Evolutionary conservation across 2,329 filamentous ascomycete genomes (phyloP), one percentile per base, ranked within the genome.

Genomic region (Monilinia aucupariae): DNA sequence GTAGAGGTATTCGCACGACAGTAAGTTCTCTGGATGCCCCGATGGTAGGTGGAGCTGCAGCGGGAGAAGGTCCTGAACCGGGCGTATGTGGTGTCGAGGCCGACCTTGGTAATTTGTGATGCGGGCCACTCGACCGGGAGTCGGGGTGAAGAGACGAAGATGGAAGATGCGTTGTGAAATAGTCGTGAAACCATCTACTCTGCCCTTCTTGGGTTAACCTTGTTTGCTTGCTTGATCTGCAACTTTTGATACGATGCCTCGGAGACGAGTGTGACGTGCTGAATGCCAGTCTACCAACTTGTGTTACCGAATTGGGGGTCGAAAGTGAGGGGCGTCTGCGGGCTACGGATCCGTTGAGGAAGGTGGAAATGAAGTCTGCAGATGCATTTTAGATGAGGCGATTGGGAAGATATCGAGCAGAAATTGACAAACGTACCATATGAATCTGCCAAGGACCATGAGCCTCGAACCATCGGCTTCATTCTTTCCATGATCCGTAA

Each of bases 161-260:
- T 5, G 94, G 93, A 1, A 99, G 83, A 75, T 97, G 91, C 10
- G 94, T 96, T 64, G 97, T 91, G 76, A 99, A 99, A 79, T 99
- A 97, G 71, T 96, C 92, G 78, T 97, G 92, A 76, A 97, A 97
- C 48, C 68, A 47, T 22, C 71, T 70, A 27, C 45, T 64, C 56
- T 62, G 65, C 50, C 47, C 37, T 17, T 54, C 43, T 41, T 61
- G 66, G 9, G 47, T 22, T 56, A 53, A 59, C 22, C 59, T n/a
- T 32, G 43, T 27, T 65, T 55, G 53, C 55, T 59, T 27, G 30
- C 45, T 61, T 48, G 39, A 59, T 50, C 10, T 43, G 54, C 41
- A 47, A 43, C 12, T 25, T 64, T 45, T 61, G 30, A 51, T 59
- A 52, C 51, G 25, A 61, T 60, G 50, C 50, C 52, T 58, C 8